Evolutionary conservation across 2,329 filamentous ascomycete genomes (phyloP).

Genomic region (Penicillium brevicompactum): DNA sequence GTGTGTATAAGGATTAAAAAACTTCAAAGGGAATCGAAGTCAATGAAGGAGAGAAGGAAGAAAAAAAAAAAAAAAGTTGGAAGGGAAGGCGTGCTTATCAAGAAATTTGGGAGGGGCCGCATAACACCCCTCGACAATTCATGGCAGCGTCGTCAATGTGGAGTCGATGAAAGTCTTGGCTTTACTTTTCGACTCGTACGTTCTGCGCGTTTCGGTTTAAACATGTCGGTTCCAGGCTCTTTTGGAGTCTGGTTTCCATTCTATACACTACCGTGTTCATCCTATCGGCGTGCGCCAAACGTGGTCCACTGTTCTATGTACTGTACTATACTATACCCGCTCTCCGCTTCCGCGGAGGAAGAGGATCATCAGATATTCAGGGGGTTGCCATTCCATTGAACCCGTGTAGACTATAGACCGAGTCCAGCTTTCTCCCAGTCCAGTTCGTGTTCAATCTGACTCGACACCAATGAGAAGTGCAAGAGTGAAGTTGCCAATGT

Average conservation of each 20-base stretch:
- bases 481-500: not conserved
- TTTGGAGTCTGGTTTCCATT: not conserved
- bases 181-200: constrained; percentile 10
- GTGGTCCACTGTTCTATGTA: not conserved
- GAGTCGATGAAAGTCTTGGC: constrained; percentile 19
- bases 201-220: not conserved
- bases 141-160: constrained; percentile 25
- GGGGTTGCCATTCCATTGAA: constrained; percentile 10
- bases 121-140: constrained; percentile 1
- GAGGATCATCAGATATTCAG: constrained; percentile 18
- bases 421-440: no score
- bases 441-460: no score
- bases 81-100: constrained; percentile 7
- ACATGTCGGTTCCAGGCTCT: not conserved
- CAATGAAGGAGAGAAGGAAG: not conserved
- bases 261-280: not conserved
- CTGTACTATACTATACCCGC: not conserved
- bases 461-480: no score
- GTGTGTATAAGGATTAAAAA: constrained; percentile 16
- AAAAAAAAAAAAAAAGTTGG: constrained; percentile 2
- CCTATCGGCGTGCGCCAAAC: not conserved
- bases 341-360: not conserved
- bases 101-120: constrained; percentile 9
- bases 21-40: constrained; percentile 4
- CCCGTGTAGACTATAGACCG: no score